Evolutionary conservation across 148 eudicot species (phyloP), one percentile per base, ranked within the genome.

Genomic region (Gaultheria prostrata): DNA sequence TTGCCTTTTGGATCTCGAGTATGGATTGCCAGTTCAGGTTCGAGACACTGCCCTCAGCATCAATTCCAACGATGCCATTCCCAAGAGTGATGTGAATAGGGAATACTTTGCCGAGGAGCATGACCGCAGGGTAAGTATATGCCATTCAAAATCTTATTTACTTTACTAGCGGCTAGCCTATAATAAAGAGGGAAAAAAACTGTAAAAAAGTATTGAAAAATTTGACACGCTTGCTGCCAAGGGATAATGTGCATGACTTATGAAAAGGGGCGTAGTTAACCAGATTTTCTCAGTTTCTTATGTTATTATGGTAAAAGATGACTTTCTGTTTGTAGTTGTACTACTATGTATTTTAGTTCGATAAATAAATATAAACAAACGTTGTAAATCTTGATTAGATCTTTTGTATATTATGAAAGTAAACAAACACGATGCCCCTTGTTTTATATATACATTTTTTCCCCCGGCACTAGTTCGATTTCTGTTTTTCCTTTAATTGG

Each of bases 11-110:
- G 99, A 97, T 93, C 99, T 97, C 43, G 97, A 94, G 74, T 94
- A 97, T 85, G 99, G 99, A 82, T 86, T 94, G 88, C 99, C 98
- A 9, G 99, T 94, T 82, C 98, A 97, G 87, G 99, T 97, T 83
- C 92, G 95, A 83, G 98, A 97, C 63, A 92, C 95, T 85, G 98
- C 98, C 76, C 93, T 97, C 83, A 92, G 95, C 87, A 92, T 94
- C 86, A 93, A 90, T 87, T 89, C 98, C 54, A 91, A 93, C 85
- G 99, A 97, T 88, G 84, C 99, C 67, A 97, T 97, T 81, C 99
- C 99, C 76, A 97, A 92, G 92, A 97, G 99, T 85, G 99, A 97
- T 86, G 95, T 97, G 48, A 97, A 97, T 53, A 91, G 97, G 85
- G 99, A 97, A 83, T 97, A 94, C 88, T 97, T 93, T 82, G 95